phyloP scores from a whole-genome alignment of 2,329 filamentous ascomycete genomes.

The Hypoxylon sp. region DNA sequence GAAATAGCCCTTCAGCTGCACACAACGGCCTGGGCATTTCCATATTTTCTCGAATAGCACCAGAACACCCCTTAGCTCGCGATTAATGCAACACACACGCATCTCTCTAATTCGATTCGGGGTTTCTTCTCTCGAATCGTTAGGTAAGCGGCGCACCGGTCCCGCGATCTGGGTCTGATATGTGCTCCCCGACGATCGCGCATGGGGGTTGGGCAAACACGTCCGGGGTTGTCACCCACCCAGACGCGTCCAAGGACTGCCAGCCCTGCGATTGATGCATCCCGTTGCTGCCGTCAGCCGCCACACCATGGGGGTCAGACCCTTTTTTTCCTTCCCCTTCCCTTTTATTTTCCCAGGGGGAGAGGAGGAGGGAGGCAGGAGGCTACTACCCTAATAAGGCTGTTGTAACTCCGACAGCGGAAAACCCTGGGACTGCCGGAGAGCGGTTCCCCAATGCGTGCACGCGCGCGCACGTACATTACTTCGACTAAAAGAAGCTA shows the following conservation, averaged over 20 bases:
- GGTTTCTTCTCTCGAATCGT: slow-evolving; percentile 27
- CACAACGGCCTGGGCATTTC: slow-evolving; percentile 6
- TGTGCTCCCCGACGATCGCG: slow-evolving; percentile 49
- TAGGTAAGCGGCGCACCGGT: slow-evolving; percentile 28
- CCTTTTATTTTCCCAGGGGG: too few relatives aligned
- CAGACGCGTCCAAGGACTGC: slow-evolving; percentile 38
- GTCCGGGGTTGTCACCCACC: slow-evolving; percentile 42
- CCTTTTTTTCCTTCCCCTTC: background rate
- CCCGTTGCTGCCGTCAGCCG: slow-evolving; percentile 42
- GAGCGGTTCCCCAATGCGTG: slow-evolving; percentile 37
- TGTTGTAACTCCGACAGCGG: slow-evolving; percentile 40
- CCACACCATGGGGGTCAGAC: slow-evolving; percentile 39
- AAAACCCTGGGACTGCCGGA: slow-evolving; percentile 33
- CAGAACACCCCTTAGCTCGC: slow-evolving; percentile 19
- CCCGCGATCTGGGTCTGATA: slow-evolving; percentile 50
- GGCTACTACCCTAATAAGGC: slow-evolving; percentile 39
- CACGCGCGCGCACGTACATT: slow-evolving; percentile 34
- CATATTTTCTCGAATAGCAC: slow-evolving; percentile 25
- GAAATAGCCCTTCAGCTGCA: slow-evolving; percentile 10
- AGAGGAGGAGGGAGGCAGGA: background rate
- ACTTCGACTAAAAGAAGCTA: slow-evolving; percentile 21
- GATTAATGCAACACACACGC: slow-evolving; percentile 27
- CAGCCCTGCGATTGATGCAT: slow-evolving; percentile 40
- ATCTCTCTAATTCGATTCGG: slow-evolving; percentile 10
- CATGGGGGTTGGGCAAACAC: slow-evolving; percentile 42